Evolutionary conservation across 345 rosid genomes (phyloP).

Genomic region (Hibiscus tridactylites): DNA sequence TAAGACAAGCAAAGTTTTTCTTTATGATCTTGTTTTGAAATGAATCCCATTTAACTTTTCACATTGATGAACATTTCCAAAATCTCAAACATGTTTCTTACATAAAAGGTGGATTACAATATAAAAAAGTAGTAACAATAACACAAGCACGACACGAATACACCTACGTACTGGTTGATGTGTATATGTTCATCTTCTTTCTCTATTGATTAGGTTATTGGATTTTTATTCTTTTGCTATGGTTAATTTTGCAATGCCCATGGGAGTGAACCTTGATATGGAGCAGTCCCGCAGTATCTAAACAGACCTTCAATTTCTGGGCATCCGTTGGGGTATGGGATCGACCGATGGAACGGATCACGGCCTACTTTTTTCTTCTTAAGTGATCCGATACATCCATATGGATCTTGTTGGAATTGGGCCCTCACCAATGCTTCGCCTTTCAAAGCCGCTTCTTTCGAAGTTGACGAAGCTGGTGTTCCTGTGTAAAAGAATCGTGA

Average conservation of each 20-base stretch:
- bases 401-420: constrained; percentile 83
- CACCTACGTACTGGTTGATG: background rate
- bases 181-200: background rate
- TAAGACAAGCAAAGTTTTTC: background rate
- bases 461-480: constrained; percentile 52
- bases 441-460: constrained; percentile 65
- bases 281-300: constrained; percentile 65
- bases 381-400: constrained; percentile 74
- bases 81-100: no score
- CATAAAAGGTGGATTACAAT: no score
- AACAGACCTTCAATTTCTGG: constrained; percentile 78
- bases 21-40: no score
- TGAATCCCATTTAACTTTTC: no score
- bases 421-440: constrained; percentile 78
- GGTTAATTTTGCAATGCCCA: constrained; percentile 34
- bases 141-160: background rate
- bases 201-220: background rate
- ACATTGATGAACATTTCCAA: no score
- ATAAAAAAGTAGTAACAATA: background rate
- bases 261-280: constrained; percentile 74
- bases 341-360: constrained; percentile 85
- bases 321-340: constrained; percentile 89
- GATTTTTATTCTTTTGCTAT: background rate
- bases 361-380: constrained; percentile 77
- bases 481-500: constrained; percentile 67